Percentiles rank a stretch among this genome's conserved stretches.
phyloP scores from a whole-genome alignment of 805 yeast species.

The Starmerella potacharoeniae region DNA sequence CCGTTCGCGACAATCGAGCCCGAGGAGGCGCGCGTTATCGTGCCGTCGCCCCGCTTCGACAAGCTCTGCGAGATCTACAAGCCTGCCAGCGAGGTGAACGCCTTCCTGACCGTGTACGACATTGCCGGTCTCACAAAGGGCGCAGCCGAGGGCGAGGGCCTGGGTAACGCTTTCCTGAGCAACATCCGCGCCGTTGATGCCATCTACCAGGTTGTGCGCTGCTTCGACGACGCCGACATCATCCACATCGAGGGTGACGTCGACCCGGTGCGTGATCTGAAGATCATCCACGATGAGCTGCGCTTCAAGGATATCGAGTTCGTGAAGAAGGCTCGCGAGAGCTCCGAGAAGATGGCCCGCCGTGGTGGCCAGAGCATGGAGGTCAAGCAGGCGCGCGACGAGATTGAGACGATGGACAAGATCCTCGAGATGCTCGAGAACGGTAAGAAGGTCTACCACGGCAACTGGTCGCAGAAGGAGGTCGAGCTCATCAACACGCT shows the following conservation, averaged over 20 bases:
- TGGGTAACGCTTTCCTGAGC: conserved; percentile 93
- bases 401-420: conserved; percentile 58
- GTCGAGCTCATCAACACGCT: conserved; percentile 80
- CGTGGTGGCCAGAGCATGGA: conserved; percentile 86
- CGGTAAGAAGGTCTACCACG: conserved; percentile 82
- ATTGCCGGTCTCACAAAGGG: conserved; percentile 98
- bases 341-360: conserved; percentile 64
- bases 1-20: conserved; percentile 98
- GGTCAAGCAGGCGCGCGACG: conserved; percentile 79
- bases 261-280: conserved; percentile 88
- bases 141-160: conserved; percentile 93
- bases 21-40: conserved; percentile 92
- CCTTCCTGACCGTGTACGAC: conserved; percentile 84
- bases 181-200: conserved; percentile 97
- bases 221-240: conserved; percentile 95
- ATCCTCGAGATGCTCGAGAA: conserved; percentile 67
- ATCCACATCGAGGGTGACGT: conserved; percentile 96
- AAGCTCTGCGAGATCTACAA: conserved; percentile 57
- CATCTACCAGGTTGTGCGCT: conserved; percentile 92
- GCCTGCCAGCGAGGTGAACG: conserved; percentile 82
- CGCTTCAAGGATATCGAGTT: conserved; percentile 96
- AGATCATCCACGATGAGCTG: conserved; percentile 80
- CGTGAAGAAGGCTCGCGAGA: conserved; percentile 70
- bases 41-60: conserved; percentile 83
- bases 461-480: conserved; percentile 79